Percentiles rank a stretch among this genome's conserved stretches.
Conservation (phyloP, 2,329 filamentous ascomycete genomes). For the Hypoxylon sp. region DNA sequence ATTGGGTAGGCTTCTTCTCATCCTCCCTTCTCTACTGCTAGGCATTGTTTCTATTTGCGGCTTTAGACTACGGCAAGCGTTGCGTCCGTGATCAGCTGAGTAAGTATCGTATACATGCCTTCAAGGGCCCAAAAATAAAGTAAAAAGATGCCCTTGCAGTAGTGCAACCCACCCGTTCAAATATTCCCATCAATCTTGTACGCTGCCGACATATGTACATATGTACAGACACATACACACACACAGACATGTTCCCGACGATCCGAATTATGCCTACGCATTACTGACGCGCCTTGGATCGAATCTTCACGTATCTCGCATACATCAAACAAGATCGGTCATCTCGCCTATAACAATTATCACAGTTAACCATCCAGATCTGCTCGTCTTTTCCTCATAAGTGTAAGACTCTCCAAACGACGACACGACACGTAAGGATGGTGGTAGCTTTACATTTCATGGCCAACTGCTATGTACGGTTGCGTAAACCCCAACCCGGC, state of each 20-base stretch:
- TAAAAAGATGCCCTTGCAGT: slow-evolving; percentile 11
- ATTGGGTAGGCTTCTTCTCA: background rate
- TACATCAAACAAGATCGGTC: slow-evolving; percentile 7
- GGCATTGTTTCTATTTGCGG: background rate
- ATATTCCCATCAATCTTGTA: background rate
- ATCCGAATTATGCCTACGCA: slow-evolving; percentile 13
- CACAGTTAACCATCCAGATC: too few relatives aligned
- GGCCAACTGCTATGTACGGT: too few relatives aligned
- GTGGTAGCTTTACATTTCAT: background rate
- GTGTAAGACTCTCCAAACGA: background rate
- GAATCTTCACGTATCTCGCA: background rate
- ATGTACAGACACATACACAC: background rate
- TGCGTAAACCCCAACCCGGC: slow-evolving; percentile 5
- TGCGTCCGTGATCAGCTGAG: background rate
- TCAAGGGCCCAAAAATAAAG: slow-evolving; percentile 17
- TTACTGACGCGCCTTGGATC: slow-evolving; percentile 3
- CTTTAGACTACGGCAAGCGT: background rate
- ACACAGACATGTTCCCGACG: background rate
- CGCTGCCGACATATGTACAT: too few relatives aligned
- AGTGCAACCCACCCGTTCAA: slow-evolving; percentile 7
- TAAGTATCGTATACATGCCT: background rate
- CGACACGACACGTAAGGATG: background rate
- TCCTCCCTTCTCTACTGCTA: background rate
- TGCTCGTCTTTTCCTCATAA: background rate
- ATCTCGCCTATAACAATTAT: too few relatives aligned